Percentiles rank a stretch among this genome's conserved stretches.
Evolutionary conservation across 805 yeast genomes (phyloP).

Genomic region (Suhomyces sp.): DNA sequence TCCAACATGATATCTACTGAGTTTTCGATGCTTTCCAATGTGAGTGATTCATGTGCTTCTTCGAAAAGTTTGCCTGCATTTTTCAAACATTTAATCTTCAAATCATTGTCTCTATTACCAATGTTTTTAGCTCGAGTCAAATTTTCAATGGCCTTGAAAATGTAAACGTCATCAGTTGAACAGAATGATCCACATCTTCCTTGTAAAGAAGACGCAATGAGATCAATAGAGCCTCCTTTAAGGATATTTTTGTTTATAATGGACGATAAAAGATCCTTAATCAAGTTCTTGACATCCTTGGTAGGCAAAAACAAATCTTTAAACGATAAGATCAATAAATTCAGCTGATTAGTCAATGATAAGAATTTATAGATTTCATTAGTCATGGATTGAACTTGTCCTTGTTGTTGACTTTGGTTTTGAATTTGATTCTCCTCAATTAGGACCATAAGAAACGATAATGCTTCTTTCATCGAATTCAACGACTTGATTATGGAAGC

Average conservation of each 20-base stretch:
- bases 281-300: conserved; percentile 58
- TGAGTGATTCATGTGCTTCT: conserved; percentile 74
- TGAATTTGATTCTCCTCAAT: conserved; percentile 71
- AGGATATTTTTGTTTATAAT: conserved; percentile 85
- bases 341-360: conserved; percentile 63
- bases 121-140: conserved; percentile 81
- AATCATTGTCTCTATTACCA: conserved; percentile 69
- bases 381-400: conserved; percentile 46
- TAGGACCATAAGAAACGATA: conserved; percentile 81
- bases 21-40: conserved; percentile 76
- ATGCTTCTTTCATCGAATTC: conserved; percentile 80
- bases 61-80: conserved; percentile 77
- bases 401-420: no score
- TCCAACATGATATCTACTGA: conserved; percentile 76
- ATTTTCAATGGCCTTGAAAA: conserved; percentile 92
- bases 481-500: conserved; percentile 73
- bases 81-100: conserved; percentile 60
- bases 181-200: conserved; percentile 94
- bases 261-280: conserved; percentile 85
- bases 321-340: conserved; percentile 65
- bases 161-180: conserved; percentile 87
- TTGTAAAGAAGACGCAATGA: conserved; percentile 82
- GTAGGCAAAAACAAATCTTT: conserved; percentile 75
- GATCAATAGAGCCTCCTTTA: conserved; percentile 90
- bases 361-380: conserved; percentile 70